phyloP scores from a whole-genome alignment of 2,329 filamentous ascomycete genomes.

The Ophiocordyceps australis region DNA sequence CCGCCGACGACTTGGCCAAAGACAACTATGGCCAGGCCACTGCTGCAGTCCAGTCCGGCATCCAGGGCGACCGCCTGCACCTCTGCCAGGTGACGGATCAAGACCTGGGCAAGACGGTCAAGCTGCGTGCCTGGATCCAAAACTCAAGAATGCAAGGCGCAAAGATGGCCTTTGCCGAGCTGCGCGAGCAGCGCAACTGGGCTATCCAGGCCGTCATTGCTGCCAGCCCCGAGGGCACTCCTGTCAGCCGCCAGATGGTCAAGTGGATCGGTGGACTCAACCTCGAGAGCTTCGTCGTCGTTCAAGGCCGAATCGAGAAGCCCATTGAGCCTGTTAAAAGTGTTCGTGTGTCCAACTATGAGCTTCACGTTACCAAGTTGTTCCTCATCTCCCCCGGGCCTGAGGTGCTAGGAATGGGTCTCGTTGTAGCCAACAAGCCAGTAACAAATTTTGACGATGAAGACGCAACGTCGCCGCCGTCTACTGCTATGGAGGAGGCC shows the following conservation, averaged over 20 bases:
- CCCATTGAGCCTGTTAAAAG: constrained; percentile 80
- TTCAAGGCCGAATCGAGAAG: constrained; percentile 67
- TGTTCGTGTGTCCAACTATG: constrained; percentile 59
- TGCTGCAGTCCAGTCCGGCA: no score
- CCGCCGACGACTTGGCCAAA: constrained; percentile 49
- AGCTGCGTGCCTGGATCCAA: constrained; percentile 66
- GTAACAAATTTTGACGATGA: constrained; percentile 42
- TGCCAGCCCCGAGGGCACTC: constrained; percentile 44
- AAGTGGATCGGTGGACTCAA: constrained; percentile 68
- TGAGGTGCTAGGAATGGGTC: constrained; percentile 35
- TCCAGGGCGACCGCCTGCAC: constrained; percentile 36
- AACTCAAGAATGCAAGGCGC: constrained; percentile 78
- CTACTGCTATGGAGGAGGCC: constrained; percentile 23
- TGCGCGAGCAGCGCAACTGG: constrained; percentile 57
- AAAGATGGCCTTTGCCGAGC: constrained; percentile 81
- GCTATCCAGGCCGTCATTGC: constrained; percentile 66
- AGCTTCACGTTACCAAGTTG: constrained; percentile 77
- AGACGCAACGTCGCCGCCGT: constrained; percentile 17
- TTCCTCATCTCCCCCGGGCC: constrained; percentile 55
- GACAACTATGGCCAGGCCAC: constrained; percentile 66
- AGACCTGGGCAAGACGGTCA: constrained; percentile 51
- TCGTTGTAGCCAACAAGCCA: constrained; percentile 34
- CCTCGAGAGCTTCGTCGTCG: constrained; percentile 64
- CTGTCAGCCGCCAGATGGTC: constrained; percentile 77
- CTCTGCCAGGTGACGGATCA: constrained; percentile 46